Base-by-base conservation (phyloP, 305 asterid species). In the Fraxinus angustifolia region DNA sequence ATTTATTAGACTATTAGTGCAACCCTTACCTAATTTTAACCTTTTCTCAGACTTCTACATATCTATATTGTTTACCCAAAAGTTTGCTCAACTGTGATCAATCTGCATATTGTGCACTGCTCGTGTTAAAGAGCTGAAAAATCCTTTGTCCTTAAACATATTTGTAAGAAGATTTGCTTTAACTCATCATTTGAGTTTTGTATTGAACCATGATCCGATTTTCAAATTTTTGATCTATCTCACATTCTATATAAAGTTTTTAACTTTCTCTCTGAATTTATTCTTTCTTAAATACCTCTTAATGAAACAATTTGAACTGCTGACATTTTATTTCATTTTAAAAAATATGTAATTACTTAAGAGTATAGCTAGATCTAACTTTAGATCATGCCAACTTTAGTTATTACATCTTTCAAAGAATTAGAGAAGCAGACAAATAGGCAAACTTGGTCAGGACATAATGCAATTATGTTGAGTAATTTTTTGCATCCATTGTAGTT, bases 21-120 rank as follows among this genome's bases (percentile, higher is more conserved):
- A 62, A 74, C 30, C 34, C 40, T 34, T 67, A 30, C 73, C 50
- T 81, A 72, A 75, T 75, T 83, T 31, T 73, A 73, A 56, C 17
- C 21, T 82, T n/a, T 72, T 67, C 81, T 28, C 17, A 36, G 17
- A 62, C 71, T 19, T 75, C 38, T 81, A 50, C 6, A 21, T 40
- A 17, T 75, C 38, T 34, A 38, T 53, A 28, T 50, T 78, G 65
- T 83, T 73, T 1, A 62, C 38, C 34, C n/a, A 79, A 36, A 23
- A 50, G 75, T 33, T 68, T 77, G 75, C 70, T 58, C 72, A 38
- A 40, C 38, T 65, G 14, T n/a, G n/a, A 38, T 74, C 53, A 45
- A 78, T 16, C 81, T 42, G 8, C 65, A 70, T 33, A 31, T 70
- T 70, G 40, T 72, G 76, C 72, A 50, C 6, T 72, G 67, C 79